Evolutionary conservation across 2,329 filamentous ascomycete genomes (phyloP), one percentile per base, ranked within the genome.

Genomic region (Rugonectria rugulosa): DNA sequence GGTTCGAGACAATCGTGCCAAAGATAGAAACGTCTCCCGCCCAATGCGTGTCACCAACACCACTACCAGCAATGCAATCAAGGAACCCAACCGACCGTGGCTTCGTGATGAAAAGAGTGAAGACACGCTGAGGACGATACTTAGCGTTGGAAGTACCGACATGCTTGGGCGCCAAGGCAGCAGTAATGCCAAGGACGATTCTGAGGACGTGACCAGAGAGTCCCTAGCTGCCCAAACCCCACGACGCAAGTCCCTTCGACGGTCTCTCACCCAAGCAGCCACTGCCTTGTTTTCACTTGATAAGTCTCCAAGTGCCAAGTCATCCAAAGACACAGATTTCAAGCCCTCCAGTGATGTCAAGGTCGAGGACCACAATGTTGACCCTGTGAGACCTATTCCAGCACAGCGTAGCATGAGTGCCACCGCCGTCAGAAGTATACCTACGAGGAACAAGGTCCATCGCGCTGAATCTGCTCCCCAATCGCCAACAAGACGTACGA

Each of bases 121-220:
- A 59, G 79, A 81, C 21, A 80, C 77, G 0, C 64, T 82, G 21
- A 78, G 77, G 46, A 82, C 79, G 1, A 81, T 82, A 15, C 64
- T 82, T 46, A 82, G 80, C 55, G 79, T 81, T 8, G 79, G 76
- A 6, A 82, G 79, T 43, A 67, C 76, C 15, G 77, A 80, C 40
- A 57, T 60, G 3, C 46, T 51, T 26, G 60, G 36, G 20, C 53
- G 55, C n/a, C 50, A 47, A 17, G 23, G 32, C 32, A 47, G 29
- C 42, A 47, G 15, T 11, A 34, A 40, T 15, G 29, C 29, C 9
- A 26, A 37, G 9, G 38, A 34, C 11, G 27, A 32, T 9, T 19
- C 46, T 37, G 29, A 34, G 19, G 36, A 49, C 6, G 31, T 6
- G 23, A 4, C n/a, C 9, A 27, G 17, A 5, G 46, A 26, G 8